Conservation (phyloP, 2,329 filamentous ascomycete genomes). For the Colletotrichum simmondsii region DNA sequence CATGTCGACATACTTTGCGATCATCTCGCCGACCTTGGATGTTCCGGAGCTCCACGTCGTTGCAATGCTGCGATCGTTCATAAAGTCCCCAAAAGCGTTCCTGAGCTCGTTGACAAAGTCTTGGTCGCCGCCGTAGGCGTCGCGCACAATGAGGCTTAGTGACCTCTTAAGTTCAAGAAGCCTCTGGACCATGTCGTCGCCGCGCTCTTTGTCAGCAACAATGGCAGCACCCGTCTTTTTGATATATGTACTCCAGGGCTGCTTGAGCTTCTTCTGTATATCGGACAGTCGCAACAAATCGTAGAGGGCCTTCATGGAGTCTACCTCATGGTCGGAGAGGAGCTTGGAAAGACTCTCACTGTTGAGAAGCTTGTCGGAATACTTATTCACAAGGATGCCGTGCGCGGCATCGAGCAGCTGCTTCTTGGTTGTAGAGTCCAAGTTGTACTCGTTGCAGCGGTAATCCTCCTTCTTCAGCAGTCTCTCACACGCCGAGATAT, state of each 20-base stretch:
- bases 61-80: conserved; percentile 85
- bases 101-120: conserved; percentile 81
- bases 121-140: conserved; percentile 82
- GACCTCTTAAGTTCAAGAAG: conserved; percentile 84
- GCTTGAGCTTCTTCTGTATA: conserved; percentile 76
- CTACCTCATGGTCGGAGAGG: conserved; percentile 75
- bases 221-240: conserved; percentile 78
- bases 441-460: conserved; percentile 82
- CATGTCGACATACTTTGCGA: conserved; percentile 95
- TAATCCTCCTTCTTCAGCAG: conserved; percentile 79
- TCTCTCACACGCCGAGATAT: conserved; percentile 76
- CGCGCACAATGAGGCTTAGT: conserved; percentile 80
- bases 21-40: conserved; percentile 97
- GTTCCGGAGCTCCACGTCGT: conserved; percentile 83
- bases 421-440: conserved; percentile 85
- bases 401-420: conserved; percentile 81
- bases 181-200: conserved; percentile 86
- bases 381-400: conserved; percentile 74
- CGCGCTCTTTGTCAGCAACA: conserved; percentile 81
- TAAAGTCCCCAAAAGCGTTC: conserved; percentile 88
- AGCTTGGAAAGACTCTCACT: conserved; percentile 76
- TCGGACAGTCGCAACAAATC: conserved; percentile 77
- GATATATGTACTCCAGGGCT: conserved; percentile 84
- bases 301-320: conserved; percentile 81
- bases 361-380: conserved; percentile 74